Conservation (phyloP, 1,284 basidiomycete species). For the Ustilago lituana region DNA sequence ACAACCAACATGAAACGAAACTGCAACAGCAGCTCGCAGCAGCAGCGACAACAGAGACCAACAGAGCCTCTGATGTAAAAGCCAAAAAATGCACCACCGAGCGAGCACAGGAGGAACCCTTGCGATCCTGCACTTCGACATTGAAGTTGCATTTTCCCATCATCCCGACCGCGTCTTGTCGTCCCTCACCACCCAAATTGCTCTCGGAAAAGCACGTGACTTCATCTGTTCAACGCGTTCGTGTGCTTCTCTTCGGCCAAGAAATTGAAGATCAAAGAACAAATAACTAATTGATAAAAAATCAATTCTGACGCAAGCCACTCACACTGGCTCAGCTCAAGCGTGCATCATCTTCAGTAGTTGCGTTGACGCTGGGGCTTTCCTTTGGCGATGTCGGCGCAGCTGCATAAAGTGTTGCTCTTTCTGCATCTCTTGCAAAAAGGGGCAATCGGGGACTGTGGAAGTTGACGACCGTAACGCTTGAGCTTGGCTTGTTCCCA, state of each 20-base stretch:
- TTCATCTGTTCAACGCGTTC: conserved; percentile 12
- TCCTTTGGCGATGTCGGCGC: not conserved
- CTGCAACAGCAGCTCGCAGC: no score
- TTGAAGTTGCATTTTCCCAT: no score
- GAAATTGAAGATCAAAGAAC: not conserved
- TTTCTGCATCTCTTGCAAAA: conserved; percentile 1
- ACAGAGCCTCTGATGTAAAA: no score
- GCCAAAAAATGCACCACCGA: no score
- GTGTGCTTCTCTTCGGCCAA: not conserved
- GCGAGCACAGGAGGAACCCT: no score
- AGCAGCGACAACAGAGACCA: not conserved
- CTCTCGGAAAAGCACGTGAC: conserved; percentile 3
- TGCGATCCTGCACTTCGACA: no score
- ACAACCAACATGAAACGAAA: no score
- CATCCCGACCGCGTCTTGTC: no score
- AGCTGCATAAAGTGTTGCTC: conserved; percentile 17
- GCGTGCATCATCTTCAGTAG: no score
- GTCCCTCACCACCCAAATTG: not conserved
- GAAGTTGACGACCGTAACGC: conserved; percentile 4
- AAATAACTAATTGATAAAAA: not conserved
- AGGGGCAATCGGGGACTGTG: conserved; percentile 7
- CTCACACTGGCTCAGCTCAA: conserved; percentile 1
- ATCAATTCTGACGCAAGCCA: no score
- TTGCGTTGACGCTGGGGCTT: no score
- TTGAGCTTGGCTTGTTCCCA: no score